Percentiles rank a stretch among this genome's conserved stretches.
Evolutionary conservation across 768 basidiomycete species (phyloP).

Genomic region (Pholiota conissans): DNA sequence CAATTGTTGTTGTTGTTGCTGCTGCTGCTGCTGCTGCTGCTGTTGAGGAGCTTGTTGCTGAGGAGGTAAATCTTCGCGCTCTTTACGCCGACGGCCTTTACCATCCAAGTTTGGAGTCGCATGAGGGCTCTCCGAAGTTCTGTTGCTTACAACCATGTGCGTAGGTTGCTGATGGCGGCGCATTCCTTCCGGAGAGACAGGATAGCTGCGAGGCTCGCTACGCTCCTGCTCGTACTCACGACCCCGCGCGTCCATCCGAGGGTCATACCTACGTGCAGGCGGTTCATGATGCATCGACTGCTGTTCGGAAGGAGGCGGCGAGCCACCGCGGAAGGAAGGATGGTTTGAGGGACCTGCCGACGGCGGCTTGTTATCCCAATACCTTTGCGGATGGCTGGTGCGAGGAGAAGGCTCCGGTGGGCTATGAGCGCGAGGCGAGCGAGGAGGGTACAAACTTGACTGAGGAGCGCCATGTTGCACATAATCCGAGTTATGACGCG

Average conservation of each 20-base stretch:
- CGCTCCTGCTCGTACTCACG: conserved; percentile 46
- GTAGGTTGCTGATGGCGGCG: conserved; percentile 33
- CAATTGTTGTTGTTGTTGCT: conserved; percentile 21
- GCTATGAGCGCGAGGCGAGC: conserved; percentile 44
- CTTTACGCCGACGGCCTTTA: conserved; percentile 22
- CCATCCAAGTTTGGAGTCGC: conserved; percentile 27
- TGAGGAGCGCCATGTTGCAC: conserved; percentile 32
- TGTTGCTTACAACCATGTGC: conserved; percentile 33
- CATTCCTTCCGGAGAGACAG: conserved; percentile 45
- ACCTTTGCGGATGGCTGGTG: conserved; percentile 41
- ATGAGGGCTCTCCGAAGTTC: conserved; percentile 64
- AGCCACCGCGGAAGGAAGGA: conserved; percentile 28
- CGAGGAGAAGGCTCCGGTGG: conserved; percentile 67
- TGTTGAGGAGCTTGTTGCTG: conserved; percentile 21
- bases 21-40: conserved; percentile 24
- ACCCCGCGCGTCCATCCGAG: conserved; percentile 45
- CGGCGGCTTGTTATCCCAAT: conserved; percentile 64
- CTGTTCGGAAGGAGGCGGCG: conserved; percentile 31
- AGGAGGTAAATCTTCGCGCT: conserved; percentile 47
- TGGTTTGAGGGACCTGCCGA: conserved; percentile 31
- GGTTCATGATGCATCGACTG: conserved; percentile 37
- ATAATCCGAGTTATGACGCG: conserved; percentile 43
- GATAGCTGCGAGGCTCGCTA: conserved; percentile 32
- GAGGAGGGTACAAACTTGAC: conserved; percentile 37
- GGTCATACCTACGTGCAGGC: conserved; percentile 61